Base-by-base conservation (phyloP, 192 early-diverging fungal genomes). In the Entomortierella chlamydospora region DNA sequence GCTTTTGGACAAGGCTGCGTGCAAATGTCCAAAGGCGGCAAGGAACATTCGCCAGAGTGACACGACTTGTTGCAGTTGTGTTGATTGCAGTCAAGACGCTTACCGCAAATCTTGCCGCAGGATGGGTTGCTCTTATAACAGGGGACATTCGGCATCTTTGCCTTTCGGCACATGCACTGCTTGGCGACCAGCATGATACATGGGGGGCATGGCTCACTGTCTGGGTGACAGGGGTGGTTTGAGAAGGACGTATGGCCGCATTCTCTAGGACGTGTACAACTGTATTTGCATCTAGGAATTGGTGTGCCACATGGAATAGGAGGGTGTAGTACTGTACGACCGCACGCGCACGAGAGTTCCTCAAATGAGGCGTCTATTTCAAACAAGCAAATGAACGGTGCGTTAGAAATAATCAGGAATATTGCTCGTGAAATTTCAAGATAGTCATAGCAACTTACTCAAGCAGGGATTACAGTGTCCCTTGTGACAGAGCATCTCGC, bases 301-400 rank as follows among this genome's bases (percentile, higher is more conserved):
- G 83, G 69, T 1, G 92, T 91, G 0, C 93, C 93, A 68, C 97
- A 99, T 18, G 93, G 84, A 63, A 98, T 92, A 4, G 97, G 97
- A 26, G 97, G 92, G 61, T 90, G 84, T 29, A 95, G 55, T 17
- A 89, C 87, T 0, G 95, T 95, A 10, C 87, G 86, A 34, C 96
- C 96, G 81, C 97, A 99, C 30, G 90, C 83, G 61, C 97, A 99
- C 20, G 91, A 81, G 10, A 96, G 82, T 69, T 97, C 95, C 28
- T 93, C 94, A 80, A 95, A 94, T 20, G 87, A 87, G 1, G 95
- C 92, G 55, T 88, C 86, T 81, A 62, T 54, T 88, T 84, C 72
- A 57, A 47, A 43, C 12, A 12, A 55, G 22, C 2, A 23, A 23
- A 45, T 20, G 25, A 12, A 10, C 1, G 7, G 6, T 29, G 30